Percentiles rank a stretch among this genome's conserved stretches.
Evolutionary conservation across 257 asterid genomes (phyloP).

Genomic region (Datura wrightii): DNA sequence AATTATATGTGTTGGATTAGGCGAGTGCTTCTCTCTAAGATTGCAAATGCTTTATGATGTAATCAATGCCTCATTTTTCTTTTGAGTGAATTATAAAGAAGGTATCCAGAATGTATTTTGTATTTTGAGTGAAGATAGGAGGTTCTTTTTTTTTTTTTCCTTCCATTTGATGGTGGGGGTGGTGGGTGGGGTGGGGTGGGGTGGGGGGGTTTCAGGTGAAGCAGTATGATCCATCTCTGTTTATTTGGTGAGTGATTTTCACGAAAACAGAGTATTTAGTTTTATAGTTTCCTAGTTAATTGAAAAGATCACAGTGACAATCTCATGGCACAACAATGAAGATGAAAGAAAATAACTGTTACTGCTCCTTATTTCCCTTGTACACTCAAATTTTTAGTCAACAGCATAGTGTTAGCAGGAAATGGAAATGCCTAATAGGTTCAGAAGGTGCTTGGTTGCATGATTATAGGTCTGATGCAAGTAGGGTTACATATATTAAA

Average conservation of each 20-base stretch:
- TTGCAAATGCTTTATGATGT: background rate
- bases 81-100: background rate
- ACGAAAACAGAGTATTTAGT: background rate
- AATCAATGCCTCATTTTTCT: background rate
- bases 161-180: background rate
- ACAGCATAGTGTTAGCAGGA: background rate
- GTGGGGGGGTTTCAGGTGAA: background rate
- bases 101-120: background rate
- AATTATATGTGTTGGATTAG: background rate
- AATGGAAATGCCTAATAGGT: no score
- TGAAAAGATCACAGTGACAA: background rate
- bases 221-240: background rate
- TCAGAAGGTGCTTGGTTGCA: no score
- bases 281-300: background rate
- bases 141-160: background rate
- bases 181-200: no score
- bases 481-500: no score
- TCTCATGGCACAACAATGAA: background rate
- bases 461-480: no score
- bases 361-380: background rate
- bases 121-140: background rate
- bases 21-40: background rate
- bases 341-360: background rate
- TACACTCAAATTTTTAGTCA: background rate
- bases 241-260: background rate